Evolutionary conservation across 306 rosid species (phyloP), one percentile per base, ranked within the genome.

Genomic region (Canavalia gladiata): DNA sequence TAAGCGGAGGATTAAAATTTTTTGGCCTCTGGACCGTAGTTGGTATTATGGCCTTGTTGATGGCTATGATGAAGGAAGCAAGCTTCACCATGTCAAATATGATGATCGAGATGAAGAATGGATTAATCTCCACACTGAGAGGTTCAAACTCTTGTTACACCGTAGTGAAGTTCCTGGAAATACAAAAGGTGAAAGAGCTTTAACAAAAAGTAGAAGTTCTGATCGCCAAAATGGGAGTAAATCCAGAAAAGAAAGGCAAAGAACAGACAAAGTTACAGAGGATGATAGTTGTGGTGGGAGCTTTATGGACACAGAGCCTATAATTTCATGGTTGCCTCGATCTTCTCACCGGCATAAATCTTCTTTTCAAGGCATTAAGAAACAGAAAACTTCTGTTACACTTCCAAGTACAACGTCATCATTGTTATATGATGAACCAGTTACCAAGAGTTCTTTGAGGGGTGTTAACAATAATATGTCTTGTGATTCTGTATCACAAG

Each of bases 41-140:
- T 96, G 99, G 99, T 96, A 96, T 84, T 90, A 84, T 75, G 99
- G 99, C 59, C 86, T 88, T 75, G 91, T 96, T 57, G 85, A 84
- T 80, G 90, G 83, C 78, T 96, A 93, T 59, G 90, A 92, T 80
- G 75, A 87, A 50, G 85, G 67, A 57, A 86, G 84, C 62, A 92
- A 86, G 51, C 91, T 84, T 82, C 91, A 96, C 89, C 99, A 96
- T 87, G 87, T 96, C 54, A 93, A 94, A 86, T 96, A 96, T 62
- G 99, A 93, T 81, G 99, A 96, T 41, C 92, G 97, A 4, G 99
- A 96, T 65, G 97, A 88, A 83, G 99, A 96, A 80, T 96, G 99
- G 99, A 83, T 96, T 85, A 34, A 96, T 81, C 98, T 96, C 81
- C 88, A 88, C 75, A 88, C 80, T 63, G 99, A 96, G 91, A 92